phyloP scores from a whole-genome alignment of 2,329 filamentous ascomycete genomes.

The Colletotrichum simmondsii region DNA sequence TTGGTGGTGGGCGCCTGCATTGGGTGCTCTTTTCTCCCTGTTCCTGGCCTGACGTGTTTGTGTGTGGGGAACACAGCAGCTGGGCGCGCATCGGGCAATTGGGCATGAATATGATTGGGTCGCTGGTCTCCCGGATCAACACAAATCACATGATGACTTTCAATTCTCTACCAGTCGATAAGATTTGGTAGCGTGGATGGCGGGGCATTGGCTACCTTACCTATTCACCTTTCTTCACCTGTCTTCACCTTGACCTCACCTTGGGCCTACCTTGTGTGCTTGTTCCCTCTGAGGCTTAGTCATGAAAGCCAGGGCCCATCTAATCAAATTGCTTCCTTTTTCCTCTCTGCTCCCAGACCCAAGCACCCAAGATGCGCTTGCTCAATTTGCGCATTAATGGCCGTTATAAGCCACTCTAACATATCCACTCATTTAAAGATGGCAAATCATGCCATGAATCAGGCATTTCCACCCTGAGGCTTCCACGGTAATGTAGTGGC shows the following conservation, averaged over 20 bases:
- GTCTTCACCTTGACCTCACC: neutral
- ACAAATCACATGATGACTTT: neutral
- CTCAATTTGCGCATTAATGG: slow-evolving; percentile 2
- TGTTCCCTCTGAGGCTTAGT: neutral
- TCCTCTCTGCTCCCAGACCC: neutral
- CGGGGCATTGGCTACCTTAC: neutral
- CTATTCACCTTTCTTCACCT: neutral
- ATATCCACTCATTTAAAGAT: neutral
- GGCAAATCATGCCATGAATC: neutral
- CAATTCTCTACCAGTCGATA: neutral
- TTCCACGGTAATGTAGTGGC: neutral
- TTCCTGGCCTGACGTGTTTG: neutral
- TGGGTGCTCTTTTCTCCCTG: slow-evolving; percentile 2
- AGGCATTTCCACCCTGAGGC: neutral
- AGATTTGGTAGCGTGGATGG: neutral
- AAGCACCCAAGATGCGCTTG: neutral
- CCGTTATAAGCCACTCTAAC: slow-evolving; percentile 2
- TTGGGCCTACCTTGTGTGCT: neutral
- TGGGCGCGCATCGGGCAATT: neutral
- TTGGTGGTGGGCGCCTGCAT: neutral
- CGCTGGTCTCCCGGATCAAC: neutral
- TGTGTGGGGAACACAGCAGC: neutral
- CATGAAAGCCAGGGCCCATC: neutral
- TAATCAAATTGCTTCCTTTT: slow-evolving; percentile 1
- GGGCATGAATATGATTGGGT: slow-evolving; percentile 27